These are phyloP conservation scores for Colletotrichum nymphaeae DNA, from an alignment of 2,329 filamentous ascomycete genomes.

Conservation along the genomic window DNA sequence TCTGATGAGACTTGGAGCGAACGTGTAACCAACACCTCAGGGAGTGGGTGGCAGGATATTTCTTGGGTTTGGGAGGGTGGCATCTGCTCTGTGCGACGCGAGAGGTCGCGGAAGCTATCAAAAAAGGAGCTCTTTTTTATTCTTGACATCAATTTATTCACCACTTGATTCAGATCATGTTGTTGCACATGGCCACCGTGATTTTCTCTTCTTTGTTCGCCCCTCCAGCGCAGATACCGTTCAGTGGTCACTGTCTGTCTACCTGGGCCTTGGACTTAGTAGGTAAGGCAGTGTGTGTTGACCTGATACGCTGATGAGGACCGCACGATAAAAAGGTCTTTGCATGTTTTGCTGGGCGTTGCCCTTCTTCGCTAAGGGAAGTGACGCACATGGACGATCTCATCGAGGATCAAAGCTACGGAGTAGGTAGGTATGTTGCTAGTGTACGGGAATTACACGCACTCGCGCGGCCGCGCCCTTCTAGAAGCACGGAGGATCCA, in stretches of 20 bases:
- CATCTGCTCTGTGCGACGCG: constrained; percentile 8
- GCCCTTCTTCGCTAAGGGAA: neutral
- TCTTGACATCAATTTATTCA: constrained; percentile 18
- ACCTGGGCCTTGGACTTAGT: too few relatives aligned
- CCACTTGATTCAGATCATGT: neutral
- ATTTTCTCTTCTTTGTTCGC: neutral
- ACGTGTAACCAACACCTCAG: constrained; percentile 12
- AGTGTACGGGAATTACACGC: neutral
- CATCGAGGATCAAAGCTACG: neutral
- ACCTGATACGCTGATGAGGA: neutral
- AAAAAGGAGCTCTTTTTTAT: constrained; percentile 23
- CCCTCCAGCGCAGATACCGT: neutral
- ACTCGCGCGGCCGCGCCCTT: neutral
- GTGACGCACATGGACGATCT: constrained; percentile 5
- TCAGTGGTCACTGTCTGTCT: too few relatives aligned
- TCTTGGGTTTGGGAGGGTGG: constrained; percentile 20
- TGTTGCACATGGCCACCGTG: neutral
- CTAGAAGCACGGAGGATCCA: constrained; percentile 18
- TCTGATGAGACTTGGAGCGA: constrained; percentile 18
- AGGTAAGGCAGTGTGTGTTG: neutral
- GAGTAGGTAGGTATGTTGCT: neutral
- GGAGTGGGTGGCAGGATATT: neutral
- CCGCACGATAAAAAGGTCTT: neutral
- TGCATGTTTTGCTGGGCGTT: neutral
- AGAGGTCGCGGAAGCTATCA: constrained; percentile 17